Base-by-base conservation (phyloP, 768 basidiomycete genomes). In the Mycena chlorophos region DNA sequence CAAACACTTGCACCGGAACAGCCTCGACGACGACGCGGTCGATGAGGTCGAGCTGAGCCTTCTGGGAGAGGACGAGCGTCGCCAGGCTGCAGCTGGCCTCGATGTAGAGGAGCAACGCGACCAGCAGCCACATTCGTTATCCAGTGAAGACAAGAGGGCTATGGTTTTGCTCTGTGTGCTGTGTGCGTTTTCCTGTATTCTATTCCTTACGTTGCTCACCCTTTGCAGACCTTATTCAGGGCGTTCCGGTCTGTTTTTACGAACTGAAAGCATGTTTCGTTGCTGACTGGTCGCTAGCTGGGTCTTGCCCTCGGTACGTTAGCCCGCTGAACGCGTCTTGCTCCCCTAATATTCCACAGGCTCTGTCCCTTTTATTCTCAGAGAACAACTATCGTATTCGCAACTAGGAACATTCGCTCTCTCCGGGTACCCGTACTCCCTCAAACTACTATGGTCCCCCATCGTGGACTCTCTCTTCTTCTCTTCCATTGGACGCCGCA, bases 381-480 rank as follows among this genome's bases (percentile, higher is more conserved):
- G 91, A 73, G 88, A 97, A 66, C 90, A 96, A 72, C 72, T 99
- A 58, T 97, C 96, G 28, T 99, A 99, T 75, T 96, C 94, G 30
- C 94, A 98, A 73, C 82, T 99, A 54, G 96, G 89, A 59, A 84
- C 94, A 8, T 98, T 99, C 74, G 89, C 94, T 38, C 78, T 99
- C 25, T 88, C 92, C 46, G 89, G 87, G 65, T 96, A 95, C 72
- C 94, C 94, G 4, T 99, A 98, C 75, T 97, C 94, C 20, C 84
- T 99, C 65, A 99, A 99, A 74, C 72, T 99, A 57, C 71, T 98
- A 61, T 98, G 96, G 95, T 96, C 94, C 5, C 97, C 97, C 49
- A 88, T 99, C 58, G 93, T 99, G 52, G 97, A 99, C 67, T 91
- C 96, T 2, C 76, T 89, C 60, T 99, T 89, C 71, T 77, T 88